These are phyloP conservation scores for Dictyostelium capitatum DNA, from an alignment of 78 protist genomes.

Conservation along the genomic window DNA sequence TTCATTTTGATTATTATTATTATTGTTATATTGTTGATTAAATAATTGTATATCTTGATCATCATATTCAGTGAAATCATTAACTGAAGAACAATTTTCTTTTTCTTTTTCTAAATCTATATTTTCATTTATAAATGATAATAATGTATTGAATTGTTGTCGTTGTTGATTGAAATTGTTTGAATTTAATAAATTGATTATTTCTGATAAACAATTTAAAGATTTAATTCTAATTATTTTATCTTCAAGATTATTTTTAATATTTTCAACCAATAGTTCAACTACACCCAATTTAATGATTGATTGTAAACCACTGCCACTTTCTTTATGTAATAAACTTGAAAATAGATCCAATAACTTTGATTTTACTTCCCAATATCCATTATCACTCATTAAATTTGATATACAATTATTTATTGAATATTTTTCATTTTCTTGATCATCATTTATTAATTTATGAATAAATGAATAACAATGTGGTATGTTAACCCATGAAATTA, in stretches of 20 bases:
- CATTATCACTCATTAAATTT: conserved; percentile 52
- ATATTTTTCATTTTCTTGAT: conserved; percentile 41
- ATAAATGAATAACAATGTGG: conserved; percentile 4
- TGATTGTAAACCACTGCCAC: not conserved
- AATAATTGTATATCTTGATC: conserved; percentile 52
- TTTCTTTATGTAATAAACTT: conserved; percentile 20
- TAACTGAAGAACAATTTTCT: not conserved
- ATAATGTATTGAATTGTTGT: too few species aligned
- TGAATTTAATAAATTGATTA: not conserved
- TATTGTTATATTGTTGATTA: not conserved
- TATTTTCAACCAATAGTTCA: conserved; percentile 1
- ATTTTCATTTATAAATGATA: not conserved
- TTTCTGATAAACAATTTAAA: not conserved
- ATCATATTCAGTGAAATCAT: conserved; percentile 35
- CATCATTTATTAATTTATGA: not conserved
- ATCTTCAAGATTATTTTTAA: conserved; percentile 43
- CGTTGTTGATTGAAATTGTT: not conserved
- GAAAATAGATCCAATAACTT: conserved; percentile 17
- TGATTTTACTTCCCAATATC: conserved; percentile 68
- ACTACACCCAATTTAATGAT: not conserved
- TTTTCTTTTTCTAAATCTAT: not conserved
- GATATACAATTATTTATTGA: conserved; percentile 4
- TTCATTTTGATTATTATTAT: not conserved
- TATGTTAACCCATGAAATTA: conserved; percentile 31
- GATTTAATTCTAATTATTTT: conserved; percentile 38